Conservation (phyloP, 805 yeast genomes). For the Torulaspora gathmanii region DNA sequence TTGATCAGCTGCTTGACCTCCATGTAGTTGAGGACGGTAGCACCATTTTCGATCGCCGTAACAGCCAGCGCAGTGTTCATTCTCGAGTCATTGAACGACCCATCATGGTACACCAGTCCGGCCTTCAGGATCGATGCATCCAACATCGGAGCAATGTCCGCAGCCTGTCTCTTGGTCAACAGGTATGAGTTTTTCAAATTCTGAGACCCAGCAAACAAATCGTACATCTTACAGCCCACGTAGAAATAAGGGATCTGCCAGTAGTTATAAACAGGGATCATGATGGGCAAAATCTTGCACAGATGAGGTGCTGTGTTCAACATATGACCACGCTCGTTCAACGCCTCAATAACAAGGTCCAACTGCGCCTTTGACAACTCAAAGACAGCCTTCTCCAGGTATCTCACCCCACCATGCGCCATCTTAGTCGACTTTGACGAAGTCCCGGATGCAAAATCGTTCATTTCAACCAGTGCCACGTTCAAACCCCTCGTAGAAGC, state of each 20-base stretch:
- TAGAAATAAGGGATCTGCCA: slow-evolving; percentile 96
- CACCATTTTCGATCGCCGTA: slow-evolving; percentile 82
- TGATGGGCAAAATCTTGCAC: slow-evolving; percentile 77
- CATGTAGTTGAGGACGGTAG: slow-evolving; percentile 82
- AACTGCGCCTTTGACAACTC: slow-evolving; percentile 86
- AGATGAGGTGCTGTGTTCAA: slow-evolving; percentile 89
- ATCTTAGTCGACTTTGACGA: slow-evolving; percentile 91
- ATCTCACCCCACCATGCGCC: slow-evolving; percentile 97
- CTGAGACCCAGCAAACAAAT: slow-evolving; percentile 85
- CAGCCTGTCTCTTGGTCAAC: slow-evolving; percentile 59
- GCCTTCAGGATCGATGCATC: slow-evolving; percentile 77
- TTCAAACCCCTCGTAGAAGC: slow-evolving; percentile 87
- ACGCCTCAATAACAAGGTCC: slow-evolving; percentile 82
- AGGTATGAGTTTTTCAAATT: slow-evolving; percentile 75
- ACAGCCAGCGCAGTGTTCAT: slow-evolving; percentile 82
- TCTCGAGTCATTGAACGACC: slow-evolving; percentile 88
- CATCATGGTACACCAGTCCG: slow-evolving; percentile 91
- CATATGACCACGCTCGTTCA: slow-evolving; percentile 81
- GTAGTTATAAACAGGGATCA: slow-evolving; percentile 93
- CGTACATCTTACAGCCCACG: slow-evolving; percentile 87
- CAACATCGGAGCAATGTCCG: slow-evolving; percentile 80
- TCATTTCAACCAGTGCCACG: slow-evolving; percentile 79
- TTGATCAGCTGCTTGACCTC: slow-evolving; percentile 74
- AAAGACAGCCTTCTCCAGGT: slow-evolving; percentile 90
- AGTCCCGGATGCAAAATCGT: slow-evolving; percentile 89